Conservation (phyloP, 768 basidiomycete species). For the Boletus vermiculosoides region DNA sequence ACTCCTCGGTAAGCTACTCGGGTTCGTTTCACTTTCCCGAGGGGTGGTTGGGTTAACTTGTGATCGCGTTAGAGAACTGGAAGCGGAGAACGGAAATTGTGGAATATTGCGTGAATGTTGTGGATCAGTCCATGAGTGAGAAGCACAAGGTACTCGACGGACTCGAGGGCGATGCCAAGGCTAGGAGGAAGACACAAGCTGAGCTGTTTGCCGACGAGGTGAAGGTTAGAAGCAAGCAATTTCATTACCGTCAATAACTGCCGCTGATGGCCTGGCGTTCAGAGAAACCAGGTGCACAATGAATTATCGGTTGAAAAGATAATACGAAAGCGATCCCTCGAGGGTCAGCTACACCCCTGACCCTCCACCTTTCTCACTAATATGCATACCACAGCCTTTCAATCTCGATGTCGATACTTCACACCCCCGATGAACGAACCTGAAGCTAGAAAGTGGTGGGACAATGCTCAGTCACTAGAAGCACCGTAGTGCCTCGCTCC, state of each 20-base stretch:
- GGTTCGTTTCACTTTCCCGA: constrained; percentile 12
- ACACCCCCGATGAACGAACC: constrained; percentile 58
- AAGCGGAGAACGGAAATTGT: constrained; percentile 70
- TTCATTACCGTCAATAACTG: constrained; percentile 32
- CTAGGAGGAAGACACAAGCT: constrained; percentile 52
- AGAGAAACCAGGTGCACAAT: constrained; percentile 75
- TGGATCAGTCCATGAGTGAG: constrained; percentile 62
- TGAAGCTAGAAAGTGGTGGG: constrained; percentile 59
- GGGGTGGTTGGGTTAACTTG: constrained; percentile 19
- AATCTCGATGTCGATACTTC: constrained; percentile 78
- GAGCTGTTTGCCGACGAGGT: constrained; percentile 65
- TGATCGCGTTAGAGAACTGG: constrained; percentile 55
- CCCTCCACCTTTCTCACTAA: constrained; percentile 20
- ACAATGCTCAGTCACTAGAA: constrained; percentile 38
- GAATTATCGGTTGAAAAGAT: constrained; percentile 73
- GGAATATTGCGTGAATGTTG: constrained; percentile 68
- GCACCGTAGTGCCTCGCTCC: constrained; percentile 31
- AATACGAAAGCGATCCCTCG: constrained; percentile 63
- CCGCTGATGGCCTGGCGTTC: constrained; percentile 26
- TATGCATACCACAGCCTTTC: constrained; percentile 55
- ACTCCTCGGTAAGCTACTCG: constrained; percentile 59
- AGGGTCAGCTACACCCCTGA: constrained; percentile 48
- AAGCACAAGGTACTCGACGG: constrained; percentile 48
- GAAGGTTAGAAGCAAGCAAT: constrained; percentile 48
- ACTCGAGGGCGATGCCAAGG: constrained; percentile 42